Evolutionary conservation across 768 basidiomycete genomes (phyloP), one percentile per base, ranked within the genome.

Genomic region (Stropharia rugosoannulata): DNA sequence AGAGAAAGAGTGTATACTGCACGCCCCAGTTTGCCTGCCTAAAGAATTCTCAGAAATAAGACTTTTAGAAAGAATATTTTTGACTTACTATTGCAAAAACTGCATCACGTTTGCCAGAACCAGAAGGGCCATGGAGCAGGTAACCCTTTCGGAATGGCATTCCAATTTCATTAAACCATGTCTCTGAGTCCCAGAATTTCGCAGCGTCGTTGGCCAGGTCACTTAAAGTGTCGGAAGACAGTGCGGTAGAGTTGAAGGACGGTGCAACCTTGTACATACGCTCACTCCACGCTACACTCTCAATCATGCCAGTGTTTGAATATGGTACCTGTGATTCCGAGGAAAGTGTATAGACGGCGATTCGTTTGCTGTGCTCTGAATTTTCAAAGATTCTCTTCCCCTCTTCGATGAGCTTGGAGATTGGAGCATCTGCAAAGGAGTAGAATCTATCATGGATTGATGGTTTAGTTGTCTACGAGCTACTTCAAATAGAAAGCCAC

Each of bases 1-100:
- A 43, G 44, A 18, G 51, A 52, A 18, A 52, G 15, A 12, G n/a
- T 35, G 19, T 52, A 52, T n/a, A 52, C 35, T 18, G 32, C 18
- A 16, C 41, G 51, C 7, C 42, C 41, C 1, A 52, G 42, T 37
- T 52, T 52, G 18, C 41, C 32, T 19, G 51, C 51, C 51, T 52
- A 15, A 29, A 2, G 40, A 11, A 51, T 2, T 13, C 10, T 51
- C 25, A 51, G 22, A 29, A 15, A 18, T 16, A 12, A 16, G 13
- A 25, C 19, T 19, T n/a, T n/a, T n/a, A n/a, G n/a, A n/a, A n/a
- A n/a, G n/a, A n/a, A n/a, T n/a, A n/a, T n/a, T n/a, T n/a, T 27
- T 6, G 18, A 41, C 41, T 18, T 44, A 52, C 51, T 35, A 52
- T 5, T 2, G 51, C 41, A 16, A 35, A 52, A 36, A 52, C 42